Conservation (phyloP, 2,329 filamentous ascomycete species). For the Phaeosphaeriaceae sp. region DNA sequence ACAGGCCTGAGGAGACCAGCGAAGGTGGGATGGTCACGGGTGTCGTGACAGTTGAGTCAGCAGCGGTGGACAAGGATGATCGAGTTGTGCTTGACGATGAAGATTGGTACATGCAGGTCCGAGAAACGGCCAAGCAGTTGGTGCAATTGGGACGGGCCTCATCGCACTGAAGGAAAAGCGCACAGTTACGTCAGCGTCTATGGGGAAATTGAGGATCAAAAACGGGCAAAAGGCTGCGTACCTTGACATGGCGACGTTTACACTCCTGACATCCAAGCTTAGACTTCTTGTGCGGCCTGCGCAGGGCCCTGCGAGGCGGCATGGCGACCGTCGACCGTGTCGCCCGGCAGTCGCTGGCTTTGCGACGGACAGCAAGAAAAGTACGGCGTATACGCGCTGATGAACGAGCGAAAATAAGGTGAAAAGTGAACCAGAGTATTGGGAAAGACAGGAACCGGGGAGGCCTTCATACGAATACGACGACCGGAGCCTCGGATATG, state of each 20-base stretch:
- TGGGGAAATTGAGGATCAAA: not conserved
- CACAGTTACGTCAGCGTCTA: constrained; percentile 1
- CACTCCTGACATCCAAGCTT: constrained; percentile 26
- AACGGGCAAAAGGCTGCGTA: constrained; percentile 3
- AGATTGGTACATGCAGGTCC: no score
- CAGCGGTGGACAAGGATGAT: not conserved
- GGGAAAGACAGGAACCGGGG: not conserved
- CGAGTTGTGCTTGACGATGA: no score
- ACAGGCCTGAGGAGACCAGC: not conserved
- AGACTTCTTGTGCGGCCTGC: constrained; percentile 28
- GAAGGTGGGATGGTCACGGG: not conserved
- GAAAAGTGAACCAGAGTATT: not conserved
- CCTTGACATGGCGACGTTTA: constrained; percentile 33
- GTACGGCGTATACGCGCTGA: not conserved
- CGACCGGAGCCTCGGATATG: not conserved
- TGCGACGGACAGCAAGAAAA: not conserved
- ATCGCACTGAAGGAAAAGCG: constrained; percentile 19
- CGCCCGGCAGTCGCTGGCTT: not conserved
- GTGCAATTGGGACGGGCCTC: constrained; percentile 22
- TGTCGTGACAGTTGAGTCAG: not conserved
- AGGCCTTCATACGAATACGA: constrained; percentile 1
- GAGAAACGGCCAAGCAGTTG: constrained; percentile 18
- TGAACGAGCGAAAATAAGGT: not conserved
- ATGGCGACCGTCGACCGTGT: not conserved
- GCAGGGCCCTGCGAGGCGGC: constrained; percentile 6